Conservation (phyloP, 805 yeast species). For the Spathaspora boniae region DNA sequence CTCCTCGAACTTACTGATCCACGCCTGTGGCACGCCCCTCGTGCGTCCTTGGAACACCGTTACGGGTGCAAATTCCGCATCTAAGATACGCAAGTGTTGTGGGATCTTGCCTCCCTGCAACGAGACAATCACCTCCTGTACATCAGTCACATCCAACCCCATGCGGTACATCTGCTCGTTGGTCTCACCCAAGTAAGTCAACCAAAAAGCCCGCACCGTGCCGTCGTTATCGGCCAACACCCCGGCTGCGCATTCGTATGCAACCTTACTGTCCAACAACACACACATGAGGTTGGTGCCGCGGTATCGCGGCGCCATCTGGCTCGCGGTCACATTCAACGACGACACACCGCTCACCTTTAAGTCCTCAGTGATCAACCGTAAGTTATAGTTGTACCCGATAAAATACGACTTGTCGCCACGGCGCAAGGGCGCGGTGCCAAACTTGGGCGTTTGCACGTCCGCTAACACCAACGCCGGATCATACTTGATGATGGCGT, state of each 20-base stretch:
- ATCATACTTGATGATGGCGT: slow-evolving; percentile 80
- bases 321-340: slow-evolving; percentile 65
- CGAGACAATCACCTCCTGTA: slow-evolving; percentile 52
- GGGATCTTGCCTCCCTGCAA: slow-evolving; percentile 53
- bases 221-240: slow-evolving; percentile 76
- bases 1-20: slow-evolving; percentile 69
- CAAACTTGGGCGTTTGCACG: slow-evolving; percentile 63
- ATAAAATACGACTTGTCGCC: slow-evolving; percentile 78
- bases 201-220: slow-evolving; percentile 78
- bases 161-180: slow-evolving; percentile 64
- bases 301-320: slow-evolving; percentile 73
- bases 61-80: slow-evolving; percentile 71
- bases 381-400: slow-evolving; percentile 70
- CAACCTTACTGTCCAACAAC: slow-evolving; percentile 66
- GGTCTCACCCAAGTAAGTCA: slow-evolving; percentile 77
- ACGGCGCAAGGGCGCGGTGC: slow-evolving; percentile 54
- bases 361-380: slow-evolving; percentile 72
- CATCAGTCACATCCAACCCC: slow-evolving; percentile 74
- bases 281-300: slow-evolving; percentile 81
- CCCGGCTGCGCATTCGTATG: slow-evolving; percentile 77
- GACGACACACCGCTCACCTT: slow-evolving; percentile 74
- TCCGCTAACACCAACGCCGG: slow-evolving; percentile 70
- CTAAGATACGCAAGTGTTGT: slow-evolving; percentile 57
- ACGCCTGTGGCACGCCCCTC: slow-evolving; percentile 81
- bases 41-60: slow-evolving; percentile 74